Conservation (phyloP, 2,329 filamentous ascomycete species). For the Cladosporium oxysporum region DNA sequence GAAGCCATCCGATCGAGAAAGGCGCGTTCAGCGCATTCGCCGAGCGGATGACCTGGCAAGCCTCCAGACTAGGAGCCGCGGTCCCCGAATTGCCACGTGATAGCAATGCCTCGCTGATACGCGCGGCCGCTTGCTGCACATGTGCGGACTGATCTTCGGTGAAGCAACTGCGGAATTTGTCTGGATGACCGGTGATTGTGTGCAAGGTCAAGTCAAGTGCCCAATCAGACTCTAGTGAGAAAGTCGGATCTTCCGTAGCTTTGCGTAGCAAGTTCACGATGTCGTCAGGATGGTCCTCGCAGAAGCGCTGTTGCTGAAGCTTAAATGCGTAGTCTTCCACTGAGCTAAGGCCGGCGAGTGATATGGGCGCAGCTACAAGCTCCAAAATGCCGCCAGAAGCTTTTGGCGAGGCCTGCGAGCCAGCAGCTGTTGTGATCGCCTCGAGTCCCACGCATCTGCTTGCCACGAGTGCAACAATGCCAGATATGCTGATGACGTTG, state of each 20-base stretch:
- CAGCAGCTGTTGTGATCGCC: slow-evolving; percentile 13
- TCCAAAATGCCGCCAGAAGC: slow-evolving; percentile 1
- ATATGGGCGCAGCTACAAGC: slow-evolving; percentile 9
- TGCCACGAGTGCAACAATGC: slow-evolving; percentile 30
- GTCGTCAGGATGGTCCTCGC: slow-evolving; percentile 20
- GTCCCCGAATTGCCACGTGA: not conserved
- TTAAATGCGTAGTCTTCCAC: slow-evolving; percentile 19
- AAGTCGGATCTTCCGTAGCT: slow-evolving; percentile 22
- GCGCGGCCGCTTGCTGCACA: not conserved
- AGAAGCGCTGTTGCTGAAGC: slow-evolving; percentile 26
- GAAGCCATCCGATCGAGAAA: slow-evolving; percentile 13
- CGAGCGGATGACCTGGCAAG: slow-evolving; percentile 14
- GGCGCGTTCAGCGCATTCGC: slow-evolving; percentile 16
- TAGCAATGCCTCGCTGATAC: slow-evolving; percentile 10
- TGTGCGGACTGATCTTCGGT: not conserved
- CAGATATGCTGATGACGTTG: slow-evolving; percentile 7
- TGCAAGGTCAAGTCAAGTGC: slow-evolving; percentile 4
- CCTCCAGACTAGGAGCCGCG: not conserved
- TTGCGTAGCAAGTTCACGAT: slow-evolving; percentile 23
- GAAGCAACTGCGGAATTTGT: slow-evolving; percentile 5
- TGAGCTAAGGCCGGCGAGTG: not conserved
- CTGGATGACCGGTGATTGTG: not conserved
- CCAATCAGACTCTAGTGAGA: slow-evolving; percentile 2
- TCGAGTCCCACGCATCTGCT: slow-evolving; percentile 30
- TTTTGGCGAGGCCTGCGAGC: not conserved